Percentiles rank a stretch among this genome's conserved stretches.
Conservation (phyloP, 495 filamentous ascomycete genomes). For the Lasiosphaeria miniovina region DNA sequence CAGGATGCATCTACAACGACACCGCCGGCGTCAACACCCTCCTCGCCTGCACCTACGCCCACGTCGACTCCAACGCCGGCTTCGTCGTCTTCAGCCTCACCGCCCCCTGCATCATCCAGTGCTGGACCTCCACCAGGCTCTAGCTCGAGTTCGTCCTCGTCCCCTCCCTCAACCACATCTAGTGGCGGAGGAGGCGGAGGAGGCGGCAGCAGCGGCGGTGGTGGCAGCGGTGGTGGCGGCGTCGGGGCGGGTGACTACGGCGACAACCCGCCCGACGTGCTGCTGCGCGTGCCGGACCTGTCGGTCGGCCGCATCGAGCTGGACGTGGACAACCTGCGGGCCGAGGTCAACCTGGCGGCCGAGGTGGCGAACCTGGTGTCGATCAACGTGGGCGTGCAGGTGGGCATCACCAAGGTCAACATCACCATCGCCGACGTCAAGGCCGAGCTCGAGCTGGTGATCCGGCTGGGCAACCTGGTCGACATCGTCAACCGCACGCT, state of each 20-base stretch:
- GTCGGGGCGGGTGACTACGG: conserved; percentile 10
- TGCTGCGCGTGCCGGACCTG: conserved; percentile 51
- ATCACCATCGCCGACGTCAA: conserved; percentile 57
- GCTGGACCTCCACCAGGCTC: conserved; percentile 11
- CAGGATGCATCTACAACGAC: conserved; percentile 17
- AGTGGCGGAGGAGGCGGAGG: neutral
- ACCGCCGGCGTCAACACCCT: conserved; percentile 3
- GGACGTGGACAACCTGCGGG: conserved; percentile 51
- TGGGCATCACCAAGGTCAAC: conserved; percentile 54
- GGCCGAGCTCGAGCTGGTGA: conserved; percentile 53
- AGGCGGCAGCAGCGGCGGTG: conserved; percentile 4
- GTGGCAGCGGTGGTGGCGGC: conserved; percentile 6
- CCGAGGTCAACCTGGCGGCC: conserved; percentile 56
- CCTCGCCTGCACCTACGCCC: neutral
- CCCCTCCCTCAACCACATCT: conserved; percentile 8
- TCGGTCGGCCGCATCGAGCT: conserved; percentile 55
- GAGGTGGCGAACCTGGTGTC: conserved; percentile 52
- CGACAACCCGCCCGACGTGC: conserved; percentile 48
- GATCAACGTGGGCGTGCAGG: conserved; percentile 53
- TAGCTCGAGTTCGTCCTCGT: conserved; percentile 3
- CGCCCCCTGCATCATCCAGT: conserved; percentile 12
- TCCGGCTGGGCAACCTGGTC: conserved; percentile 54
- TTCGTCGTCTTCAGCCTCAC: conserved; percentile 18
- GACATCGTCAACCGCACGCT: conserved; percentile 59
- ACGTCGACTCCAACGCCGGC: neutral